Base-by-base conservation (phyloP, 805 yeast genomes). In the Tetrapisispora fleetii region DNA sequence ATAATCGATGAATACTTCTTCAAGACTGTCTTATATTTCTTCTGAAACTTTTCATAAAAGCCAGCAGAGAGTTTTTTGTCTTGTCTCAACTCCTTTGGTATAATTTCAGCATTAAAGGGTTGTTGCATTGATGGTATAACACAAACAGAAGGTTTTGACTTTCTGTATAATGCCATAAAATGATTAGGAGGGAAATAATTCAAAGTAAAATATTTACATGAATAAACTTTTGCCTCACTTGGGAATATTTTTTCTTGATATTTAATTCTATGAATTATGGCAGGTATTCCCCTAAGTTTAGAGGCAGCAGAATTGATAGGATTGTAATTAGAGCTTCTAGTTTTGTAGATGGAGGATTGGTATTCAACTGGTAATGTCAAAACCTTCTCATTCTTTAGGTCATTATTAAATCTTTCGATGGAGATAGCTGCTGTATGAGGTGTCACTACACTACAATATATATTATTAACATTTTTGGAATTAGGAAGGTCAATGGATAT, bases 121-220 rank as follows among this genome's bases (percentile, higher is more conserved):
- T 50, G 51, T 42, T 51, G 50, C 39, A 54, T 53, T 18, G 45
- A 47, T 13, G 50, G 53, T 39, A 51, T 55, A 1, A 62, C 56
- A 30, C 54, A 54, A 16, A 62, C 37, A 3, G 61, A 58, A 9
- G 69, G 69, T 43, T 52, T 58, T 17, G 61, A 53, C 48, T 64
- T 63, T 24, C 66, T 54, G 43, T 61, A 60, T 28, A 60, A 11
- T 2, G 59, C 53, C 21, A 63, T 40, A 45, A 64, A 59, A 46
- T 64, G 67, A 17, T 54, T 54, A 7, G 60, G 54, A 24, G 69
- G 68, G 42, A 54, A 58, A 47, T 53, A 65, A 28, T 46, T 44
- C 22, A 65, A 36, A 13, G 46, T 41, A 48, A 65, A 58, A 36
- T 50, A 62, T 18, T 53, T 47, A 38, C 65, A 55, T 4, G 48